phyloP scores from a whole-genome alignment of 2,329 filamentous ascomycete species.

The Penicillium sp. region DNA sequence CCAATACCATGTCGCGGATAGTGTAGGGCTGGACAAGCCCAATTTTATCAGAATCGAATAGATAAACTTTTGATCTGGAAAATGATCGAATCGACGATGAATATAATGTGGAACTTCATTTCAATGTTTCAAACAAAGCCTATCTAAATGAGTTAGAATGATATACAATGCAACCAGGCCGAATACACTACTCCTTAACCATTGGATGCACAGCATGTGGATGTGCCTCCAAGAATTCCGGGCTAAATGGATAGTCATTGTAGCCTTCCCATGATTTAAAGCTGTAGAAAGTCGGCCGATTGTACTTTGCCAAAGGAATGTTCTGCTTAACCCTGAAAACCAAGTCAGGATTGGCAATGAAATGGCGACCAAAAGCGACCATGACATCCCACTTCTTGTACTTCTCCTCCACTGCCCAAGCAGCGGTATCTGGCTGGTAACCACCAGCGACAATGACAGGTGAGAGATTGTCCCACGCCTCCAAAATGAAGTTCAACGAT shows the following conservation, averaged over 20 bases:
- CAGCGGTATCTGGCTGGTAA: slow-evolving; percentile 39
- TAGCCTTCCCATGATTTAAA: slow-evolving; percentile 14
- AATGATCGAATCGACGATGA: too few relatives aligned
- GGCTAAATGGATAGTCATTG: slow-evolving; percentile 33
- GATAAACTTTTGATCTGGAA: not conserved
- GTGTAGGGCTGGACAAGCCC: not conserved
- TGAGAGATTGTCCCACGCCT: slow-evolving; percentile 41
- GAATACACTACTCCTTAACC: not conserved
- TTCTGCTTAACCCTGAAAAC: slow-evolving; percentile 16
- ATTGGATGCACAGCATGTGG: slow-evolving; percentile 1
- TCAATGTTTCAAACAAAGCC: too few relatives aligned
- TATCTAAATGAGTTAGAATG: too few relatives aligned
- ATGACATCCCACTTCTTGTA: slow-evolving; percentile 24
- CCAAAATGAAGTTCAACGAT: slow-evolving; percentile 42
- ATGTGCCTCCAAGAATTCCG: slow-evolving; percentile 7
- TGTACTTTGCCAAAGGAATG: slow-evolving; percentile 15
- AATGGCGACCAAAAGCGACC: slow-evolving; percentile 36
- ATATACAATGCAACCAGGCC: too few relatives aligned
- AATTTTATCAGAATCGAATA: not conserved
- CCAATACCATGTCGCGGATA: not conserved
- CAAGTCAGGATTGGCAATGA: slow-evolving; percentile 27
- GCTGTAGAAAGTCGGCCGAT: slow-evolving; percentile 19
- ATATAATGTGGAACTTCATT: too few relatives aligned
- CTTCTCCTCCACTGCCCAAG: slow-evolving; percentile 30
- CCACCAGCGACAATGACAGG: slow-evolving; percentile 42